Evolutionary conservation across 192 early-diverging fungal genomes (phyloP).

Genomic region (Cetraspora pellucida): DNA sequence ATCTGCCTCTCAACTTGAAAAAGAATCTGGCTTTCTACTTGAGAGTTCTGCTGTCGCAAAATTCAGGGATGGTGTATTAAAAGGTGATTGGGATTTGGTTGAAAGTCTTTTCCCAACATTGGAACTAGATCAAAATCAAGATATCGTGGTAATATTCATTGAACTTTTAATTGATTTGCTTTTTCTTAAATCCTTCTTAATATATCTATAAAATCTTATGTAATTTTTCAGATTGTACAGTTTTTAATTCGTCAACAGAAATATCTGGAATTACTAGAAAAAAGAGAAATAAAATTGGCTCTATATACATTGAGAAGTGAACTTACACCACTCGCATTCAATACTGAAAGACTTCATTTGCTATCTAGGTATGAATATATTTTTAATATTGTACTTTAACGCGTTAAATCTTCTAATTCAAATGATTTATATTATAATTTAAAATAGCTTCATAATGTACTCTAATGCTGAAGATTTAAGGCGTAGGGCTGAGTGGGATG

Average conservation of each 20-base stretch:
- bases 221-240: constrained; percentile 41
- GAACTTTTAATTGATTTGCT: neutral
- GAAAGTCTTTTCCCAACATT: constrained; percentile 60
- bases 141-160: constrained; percentile 36
- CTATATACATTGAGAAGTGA: constrained; percentile 79
- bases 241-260: constrained; percentile 89
- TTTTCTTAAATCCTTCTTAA: constrained; percentile 13
- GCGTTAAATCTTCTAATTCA: neutral
- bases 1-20: constrained; percentile 68
- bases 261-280: constrained; percentile 86
- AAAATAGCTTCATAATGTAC: constrained; percentile 71
- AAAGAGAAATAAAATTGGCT: constrained; percentile 68
- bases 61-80: constrained; percentile 73
- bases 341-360: constrained; percentile 71
- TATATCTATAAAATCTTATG: neutral
- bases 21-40: constrained; percentile 77
- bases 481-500: constrained; percentile 77
- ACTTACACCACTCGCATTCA: constrained; percentile 69
- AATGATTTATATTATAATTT: neutral
- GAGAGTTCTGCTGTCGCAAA: constrained; percentile 69
- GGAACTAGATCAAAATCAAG: constrained; percentile 44
- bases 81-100: constrained; percentile 77
- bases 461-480: constrained; percentile 67
- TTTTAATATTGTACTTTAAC: neutral
- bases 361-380: constrained; percentile 64